phyloP scores from a whole-genome alignment of 176 grass and related monocot genomes.

The Tillandsia fasciculata region DNA sequence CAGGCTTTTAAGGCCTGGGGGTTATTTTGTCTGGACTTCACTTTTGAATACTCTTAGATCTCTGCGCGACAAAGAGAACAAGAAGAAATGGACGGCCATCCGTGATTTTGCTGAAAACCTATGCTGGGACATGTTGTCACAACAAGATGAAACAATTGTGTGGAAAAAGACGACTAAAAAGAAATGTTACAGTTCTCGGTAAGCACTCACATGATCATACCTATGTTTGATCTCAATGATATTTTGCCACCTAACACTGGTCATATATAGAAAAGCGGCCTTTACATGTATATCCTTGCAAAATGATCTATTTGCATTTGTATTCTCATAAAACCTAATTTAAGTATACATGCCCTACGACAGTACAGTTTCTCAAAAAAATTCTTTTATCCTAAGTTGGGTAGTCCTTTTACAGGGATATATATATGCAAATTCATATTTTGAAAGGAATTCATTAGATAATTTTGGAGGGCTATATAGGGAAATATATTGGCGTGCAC shows the following conservation, averaged over 20 bases:
- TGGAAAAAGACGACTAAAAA: slow-evolving; percentile 86
- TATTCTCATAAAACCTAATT: too few relatives aligned
- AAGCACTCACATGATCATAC: slow-evolving; percentile 6
- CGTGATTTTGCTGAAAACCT: slow-evolving; percentile 55
- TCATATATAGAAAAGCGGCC: not conserved
- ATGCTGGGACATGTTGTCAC: slow-evolving; percentile 94
- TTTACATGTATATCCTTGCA: too few relatives aligned
- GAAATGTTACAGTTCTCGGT: slow-evolving; percentile 78
- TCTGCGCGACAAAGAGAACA: slow-evolving; percentile 86
- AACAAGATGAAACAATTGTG: slow-evolving; percentile 98
- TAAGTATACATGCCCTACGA: too few relatives aligned
- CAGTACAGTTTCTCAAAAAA: too few relatives aligned
- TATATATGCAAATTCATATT: too few relatives aligned
- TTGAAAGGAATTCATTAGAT: too few relatives aligned
- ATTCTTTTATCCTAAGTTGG: too few relatives aligned
- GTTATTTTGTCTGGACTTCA: slow-evolving; percentile 96
- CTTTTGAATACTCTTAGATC: slow-evolving; percentile 78
- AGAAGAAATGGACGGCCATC: slow-evolving; percentile 80
- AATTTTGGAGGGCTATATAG: too few relatives aligned
- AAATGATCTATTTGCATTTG: too few relatives aligned
- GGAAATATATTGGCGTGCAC: too few relatives aligned
- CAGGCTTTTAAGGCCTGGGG: slow-evolving; percentile 88
- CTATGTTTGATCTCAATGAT: not conserved
- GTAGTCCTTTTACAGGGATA: too few relatives aligned
- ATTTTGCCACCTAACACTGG: not conserved